These are phyloP conservation scores for Hapsidospora chrysogenum DNA, from an alignment of 495 filamentous ascomycete species.

Conservation along the genomic window DNA sequence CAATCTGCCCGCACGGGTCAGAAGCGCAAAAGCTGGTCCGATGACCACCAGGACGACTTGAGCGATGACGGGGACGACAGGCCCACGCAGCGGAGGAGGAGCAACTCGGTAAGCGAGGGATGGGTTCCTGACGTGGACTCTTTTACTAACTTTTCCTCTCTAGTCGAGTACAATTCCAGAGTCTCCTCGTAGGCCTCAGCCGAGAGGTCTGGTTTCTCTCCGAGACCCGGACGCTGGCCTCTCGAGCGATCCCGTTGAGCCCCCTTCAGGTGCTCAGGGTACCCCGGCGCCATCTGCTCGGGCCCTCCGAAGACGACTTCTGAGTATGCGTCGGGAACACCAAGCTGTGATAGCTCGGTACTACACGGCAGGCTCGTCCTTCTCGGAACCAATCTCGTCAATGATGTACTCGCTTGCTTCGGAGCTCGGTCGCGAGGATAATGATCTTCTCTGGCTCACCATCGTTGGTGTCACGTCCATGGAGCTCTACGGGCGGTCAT, in stretches of 20 bases:
- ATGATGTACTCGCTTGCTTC: slow-evolving; percentile 89
- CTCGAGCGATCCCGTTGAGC: slow-evolving; percentile 22
- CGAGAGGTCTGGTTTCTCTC: slow-evolving; percentile 30
- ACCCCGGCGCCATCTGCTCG: slow-evolving; percentile 46
- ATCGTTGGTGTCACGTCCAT: slow-evolving; percentile 86
- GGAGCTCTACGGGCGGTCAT: slow-evolving; percentile 77
- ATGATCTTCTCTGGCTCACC: slow-evolving; percentile 84
- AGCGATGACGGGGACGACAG: slow-evolving; percentile 47
- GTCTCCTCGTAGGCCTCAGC: slow-evolving; percentile 30
- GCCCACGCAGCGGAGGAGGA: slow-evolving; percentile 62
- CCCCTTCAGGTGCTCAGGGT: slow-evolving; percentile 40
- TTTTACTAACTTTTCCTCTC: slow-evolving; percentile 10
- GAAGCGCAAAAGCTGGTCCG: slow-evolving; percentile 79
- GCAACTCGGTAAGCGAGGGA: slow-evolving; percentile 60
- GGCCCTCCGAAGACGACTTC: slow-evolving; percentile 50
- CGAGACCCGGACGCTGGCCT: slow-evolving; percentile 19
- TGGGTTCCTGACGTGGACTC: background rate
- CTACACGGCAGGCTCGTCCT: slow-evolving; percentile 73
- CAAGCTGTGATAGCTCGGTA: slow-evolving; percentile 57
- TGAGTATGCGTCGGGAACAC: slow-evolving; percentile 61
- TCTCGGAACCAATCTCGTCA: slow-evolving; percentile 86
- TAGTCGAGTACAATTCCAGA: slow-evolving; percentile 43
- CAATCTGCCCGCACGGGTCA: slow-evolving; percentile 20
- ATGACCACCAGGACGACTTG: slow-evolving; percentile 50
- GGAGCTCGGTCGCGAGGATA: slow-evolving; percentile 89